Evolutionary conservation across 2,329 filamentous ascomycete genomes (phyloP), one percentile per base, ranked within the genome.

Genomic region (Neocatenulostroma microsporum): DNA sequence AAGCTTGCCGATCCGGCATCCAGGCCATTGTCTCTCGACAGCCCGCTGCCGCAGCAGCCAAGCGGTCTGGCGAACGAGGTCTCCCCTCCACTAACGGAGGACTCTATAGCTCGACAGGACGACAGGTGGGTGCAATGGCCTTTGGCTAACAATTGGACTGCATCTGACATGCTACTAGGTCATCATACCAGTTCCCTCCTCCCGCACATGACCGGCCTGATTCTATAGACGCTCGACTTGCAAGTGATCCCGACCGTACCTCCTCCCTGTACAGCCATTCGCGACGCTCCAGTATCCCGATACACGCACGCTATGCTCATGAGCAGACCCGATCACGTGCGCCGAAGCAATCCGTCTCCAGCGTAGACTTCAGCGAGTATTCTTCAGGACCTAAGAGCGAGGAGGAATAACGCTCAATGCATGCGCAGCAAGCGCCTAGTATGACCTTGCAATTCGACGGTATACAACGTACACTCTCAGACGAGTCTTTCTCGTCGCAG

Each of bases 381-480:
- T 30, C n/a, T n/a, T n/a, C n/a, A n/a, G n/a, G n/a, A n/a, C n/a
- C n/a, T 6, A 29, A 30, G 20, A 25, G 28, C 14, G 18, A 29
- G 18, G 14, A 32, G 27, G n/a, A 29, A 20, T 8, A n/a, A 12
- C n/a, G n/a, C 11, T 44, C 45, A 25, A 40, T 32, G 33, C 33
- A 32, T 26, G 21, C 14, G 29, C 40, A 45, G 23, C 43, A 47
- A 23, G 43, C 54, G 29, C 54, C 55, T 36, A 49, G 46, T 28
- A 56, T 60, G 55, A 58, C 50, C 23, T 35, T 60, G 36, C 50
- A 59, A 38, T 37, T 52, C 15, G 53, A 59, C 41, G 55, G 54
- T 31, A 48, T 57, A n/a, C 53, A 56, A 36, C 45, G 56, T 29
- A 56, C 51, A 35, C 42, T 56, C 10, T 53, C 58, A n/a, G 52